Evolutionary conservation across 441 rosid species (phyloP), one percentile per base, ranked within the genome.

Genomic region (Cnidoscolus chayamansa): DNA sequence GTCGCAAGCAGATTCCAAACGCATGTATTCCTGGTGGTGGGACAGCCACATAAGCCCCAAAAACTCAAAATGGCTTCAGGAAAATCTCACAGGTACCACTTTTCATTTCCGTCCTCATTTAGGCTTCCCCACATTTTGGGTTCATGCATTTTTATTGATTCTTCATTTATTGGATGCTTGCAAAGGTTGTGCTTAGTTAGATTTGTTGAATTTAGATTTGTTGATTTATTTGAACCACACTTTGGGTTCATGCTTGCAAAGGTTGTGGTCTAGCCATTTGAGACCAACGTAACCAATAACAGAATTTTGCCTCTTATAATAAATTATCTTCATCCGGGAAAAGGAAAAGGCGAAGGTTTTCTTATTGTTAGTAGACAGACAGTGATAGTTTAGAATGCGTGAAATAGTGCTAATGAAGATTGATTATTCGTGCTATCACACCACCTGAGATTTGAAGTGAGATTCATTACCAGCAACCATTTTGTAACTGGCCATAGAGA

Each of bases 11-110:
- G 87, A 85, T 74, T 69, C 86, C 11, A 90, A 82, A 76, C 84
- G 89, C 50, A 85, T 70, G 82, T 90, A 91, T 73, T 91, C 98
- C 51, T 94, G 98, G 98, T 94, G 98, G 98, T 94, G 98, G 98
- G 90, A 92, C 82, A 91, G 98, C 86, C 97, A 94, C 77, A 87
- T 85, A 49, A 87, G 87, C 84, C 98, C 97, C 10, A 94, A 91
- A 78, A 94, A 90, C 80, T 94, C 98, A 10, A 94, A 84, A 84
- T 92, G 97, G 97, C 96, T 92, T 56, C 84, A 86, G 81, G 96
- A 92, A 77, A 92, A 90, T 86, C 96, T 94, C 61, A 86, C 98
- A 72, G 98, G 98, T 93, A 86, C 17, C 57, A 15, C 32, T 77
- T 59, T 19, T 47, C 35, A 25, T 66, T 56, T 13, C 1, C 5